These are phyloP conservation scores for Kodamaea leandrae DNA, from an alignment of 805 yeast genomes.

Conservation along the genomic window DNA sequence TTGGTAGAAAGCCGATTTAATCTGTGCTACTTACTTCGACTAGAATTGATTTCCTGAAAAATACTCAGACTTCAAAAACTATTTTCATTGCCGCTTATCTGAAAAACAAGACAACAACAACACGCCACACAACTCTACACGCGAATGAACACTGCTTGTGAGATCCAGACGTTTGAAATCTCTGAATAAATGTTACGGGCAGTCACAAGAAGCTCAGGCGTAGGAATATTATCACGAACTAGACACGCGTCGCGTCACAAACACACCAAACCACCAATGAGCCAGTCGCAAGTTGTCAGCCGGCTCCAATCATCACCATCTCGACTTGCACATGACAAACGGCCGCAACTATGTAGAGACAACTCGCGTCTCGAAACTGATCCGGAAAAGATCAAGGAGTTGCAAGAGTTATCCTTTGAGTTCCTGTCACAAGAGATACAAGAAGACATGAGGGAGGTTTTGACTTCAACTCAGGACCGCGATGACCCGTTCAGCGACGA, in stretches of 20 bases:
- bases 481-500: conserved; percentile 15
- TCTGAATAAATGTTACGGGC: conserved; percentile 1
- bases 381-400: conserved; percentile 8
- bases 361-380: conserved; percentile 7
- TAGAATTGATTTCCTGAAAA: no score
- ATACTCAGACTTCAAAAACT: no score
- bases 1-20: no score
- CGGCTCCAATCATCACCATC: background rate
- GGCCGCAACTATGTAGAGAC: conserved; percentile 4
- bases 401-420: conserved; percentile 7
- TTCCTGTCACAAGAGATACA: conserved; percentile 2
- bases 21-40: no score
- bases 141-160: background rate
- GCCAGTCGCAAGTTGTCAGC: background rate
- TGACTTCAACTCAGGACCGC: no score
- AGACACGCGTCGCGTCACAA: conserved; percentile 1
- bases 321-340: background rate
- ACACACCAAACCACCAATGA: background rate
- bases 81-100: background rate
- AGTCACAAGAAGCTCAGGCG: background rate
- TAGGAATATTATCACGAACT: background rate
- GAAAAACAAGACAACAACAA: background rate
- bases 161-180: background rate
- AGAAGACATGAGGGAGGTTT: background rate
- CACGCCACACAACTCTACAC: background rate